These are phyloP conservation scores for Mycosarcoma mackinlayi DNA, from an alignment of 1,284 basidiomycete genomes.

Conservation along the genomic window DNA sequence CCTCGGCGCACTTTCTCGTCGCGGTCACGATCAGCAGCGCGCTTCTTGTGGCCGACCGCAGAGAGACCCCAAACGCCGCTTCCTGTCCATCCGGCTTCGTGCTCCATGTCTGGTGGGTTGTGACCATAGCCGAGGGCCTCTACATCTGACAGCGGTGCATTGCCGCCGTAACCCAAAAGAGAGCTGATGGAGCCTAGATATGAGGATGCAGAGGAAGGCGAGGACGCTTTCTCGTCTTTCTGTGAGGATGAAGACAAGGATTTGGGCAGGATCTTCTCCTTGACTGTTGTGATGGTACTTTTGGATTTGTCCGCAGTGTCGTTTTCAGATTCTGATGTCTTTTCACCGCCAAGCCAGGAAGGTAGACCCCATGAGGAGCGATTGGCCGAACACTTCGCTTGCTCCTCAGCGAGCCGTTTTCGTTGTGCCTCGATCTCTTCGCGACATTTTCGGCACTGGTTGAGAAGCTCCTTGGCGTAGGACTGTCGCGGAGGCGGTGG, in stretches of 20 bases:
- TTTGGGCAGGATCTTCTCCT: slow-evolving; percentile 32
- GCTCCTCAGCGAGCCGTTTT: slow-evolving; percentile 21
- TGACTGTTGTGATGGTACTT: slow-evolving; percentile 25
- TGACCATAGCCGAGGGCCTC: slow-evolving; percentile 21
- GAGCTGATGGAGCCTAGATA: slow-evolving; percentile 34
- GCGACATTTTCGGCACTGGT: slow-evolving; percentile 60
- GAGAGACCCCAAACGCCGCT: slow-evolving; percentile 66
- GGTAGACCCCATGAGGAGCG: slow-evolving; percentile 28
- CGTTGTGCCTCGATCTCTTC: slow-evolving; percentile 57
- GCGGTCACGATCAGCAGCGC: slow-evolving; percentile 41
- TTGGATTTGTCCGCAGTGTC: slow-evolving; percentile 12
- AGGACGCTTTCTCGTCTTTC: neutral
- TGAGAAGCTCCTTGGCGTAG: slow-evolving; percentile 66
- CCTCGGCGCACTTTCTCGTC: slow-evolving; percentile 44
- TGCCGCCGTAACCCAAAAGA: slow-evolving; percentile 35
- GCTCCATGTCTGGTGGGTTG: slow-evolving; percentile 50
- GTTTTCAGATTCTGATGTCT: slow-evolving; percentile 2
- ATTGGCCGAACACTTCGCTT: slow-evolving; percentile 10
- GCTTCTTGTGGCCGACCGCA: slow-evolving; percentile 55
- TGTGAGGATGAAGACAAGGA: slow-evolving; percentile 7
- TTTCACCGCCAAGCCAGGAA: slow-evolving; percentile 42
- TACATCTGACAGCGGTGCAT: slow-evolving; percentile 5
- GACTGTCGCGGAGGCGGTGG: slow-evolving; percentile 56
- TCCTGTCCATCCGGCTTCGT: slow-evolving; percentile 67
- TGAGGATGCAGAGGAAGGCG: slow-evolving; percentile 25